phyloP scores from a whole-genome alignment of 345 rosid genomes.

The Gossypium stocksii region DNA sequence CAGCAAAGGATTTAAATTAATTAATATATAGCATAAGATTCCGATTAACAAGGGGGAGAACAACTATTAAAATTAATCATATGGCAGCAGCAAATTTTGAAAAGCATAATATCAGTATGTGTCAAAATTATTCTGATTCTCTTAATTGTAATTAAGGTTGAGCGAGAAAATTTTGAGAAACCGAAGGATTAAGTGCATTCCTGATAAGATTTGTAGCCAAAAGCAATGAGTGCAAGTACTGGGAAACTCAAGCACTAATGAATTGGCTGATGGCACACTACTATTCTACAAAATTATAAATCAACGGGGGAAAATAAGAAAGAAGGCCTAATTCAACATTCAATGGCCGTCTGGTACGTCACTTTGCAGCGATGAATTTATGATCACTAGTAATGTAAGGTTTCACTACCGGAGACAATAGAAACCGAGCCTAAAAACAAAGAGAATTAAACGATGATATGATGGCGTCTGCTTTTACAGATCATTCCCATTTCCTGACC shows the following conservation, averaged over 20 bases:
- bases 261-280: background rate
- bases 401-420: background rate
- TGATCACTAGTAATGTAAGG: background rate
- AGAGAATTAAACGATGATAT: background rate
- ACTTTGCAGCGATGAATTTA: background rate
- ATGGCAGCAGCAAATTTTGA: background rate
- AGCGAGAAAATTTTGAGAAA: too few relatives aligned
- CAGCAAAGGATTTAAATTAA: background rate
- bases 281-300: too few relatives aligned
- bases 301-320: background rate
- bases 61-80: background rate
- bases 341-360: background rate
- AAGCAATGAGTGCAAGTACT: background rate
- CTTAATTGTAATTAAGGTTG: background rate
- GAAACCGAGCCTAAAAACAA: background rate
- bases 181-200: background rate
- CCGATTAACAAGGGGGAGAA: background rate
- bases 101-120: background rate
- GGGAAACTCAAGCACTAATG: background rate
- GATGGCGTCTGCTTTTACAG: too few relatives aligned
- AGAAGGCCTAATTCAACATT: background rate
- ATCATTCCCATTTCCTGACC: too few relatives aligned
- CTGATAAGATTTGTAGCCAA: background rate
- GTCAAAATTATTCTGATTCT: background rate
- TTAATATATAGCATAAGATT: conserved; percentile 17